phyloP scores from a whole-genome alignment of 176 grass and related monocot genomes.

The Carex kokanica region DNA sequence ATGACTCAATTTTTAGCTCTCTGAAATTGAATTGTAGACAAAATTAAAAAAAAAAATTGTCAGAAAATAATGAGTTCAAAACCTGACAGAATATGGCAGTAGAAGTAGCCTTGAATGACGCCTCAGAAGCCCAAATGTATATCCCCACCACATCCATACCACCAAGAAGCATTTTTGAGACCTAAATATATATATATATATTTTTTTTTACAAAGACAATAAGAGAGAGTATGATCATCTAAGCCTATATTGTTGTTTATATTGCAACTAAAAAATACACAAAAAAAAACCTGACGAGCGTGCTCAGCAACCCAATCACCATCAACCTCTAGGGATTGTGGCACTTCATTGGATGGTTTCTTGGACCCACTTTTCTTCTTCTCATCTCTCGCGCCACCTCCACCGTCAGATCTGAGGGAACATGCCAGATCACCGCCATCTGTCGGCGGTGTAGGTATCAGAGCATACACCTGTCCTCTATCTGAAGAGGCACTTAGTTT shows the following conservation, averaged over 20 bases:
- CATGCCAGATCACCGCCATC: slow-evolving; percentile 57
- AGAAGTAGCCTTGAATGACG: slow-evolving; percentile 69
- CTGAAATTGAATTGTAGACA: neutral
- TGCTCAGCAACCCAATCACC: slow-evolving; percentile 90
- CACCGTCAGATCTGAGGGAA: slow-evolving; percentile 46
- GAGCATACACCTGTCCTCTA: slow-evolving; percentile 68
- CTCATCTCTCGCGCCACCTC: slow-evolving; percentile 18
- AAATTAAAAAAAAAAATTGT: neutral
- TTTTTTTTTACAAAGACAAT: no score
- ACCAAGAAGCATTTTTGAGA: slow-evolving; percentile 87
- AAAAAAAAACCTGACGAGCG: slow-evolving; percentile 62
- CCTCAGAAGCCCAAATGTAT: slow-evolving; percentile 82
- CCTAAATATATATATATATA: slow-evolving; percentile 25
- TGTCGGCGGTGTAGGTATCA: slow-evolving; percentile 81
- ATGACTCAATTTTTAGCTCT: neutral
- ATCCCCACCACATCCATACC: slow-evolving; percentile 70
- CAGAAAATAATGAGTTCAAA: neutral
- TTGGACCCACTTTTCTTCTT: slow-evolving; percentile 40
- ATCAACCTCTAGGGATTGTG: slow-evolving; percentile 51
- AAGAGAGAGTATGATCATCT: neutral
- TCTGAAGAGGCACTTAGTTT: slow-evolving; percentile 70
- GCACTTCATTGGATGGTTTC: slow-evolving; percentile 34
- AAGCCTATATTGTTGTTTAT: neutral
- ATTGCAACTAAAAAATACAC: neutral
- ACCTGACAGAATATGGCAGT: slow-evolving; percentile 66